Evolutionary conservation across 495 filamentous ascomycete species (phyloP).

Genomic region (Aspergillus nidulans): DNA sequence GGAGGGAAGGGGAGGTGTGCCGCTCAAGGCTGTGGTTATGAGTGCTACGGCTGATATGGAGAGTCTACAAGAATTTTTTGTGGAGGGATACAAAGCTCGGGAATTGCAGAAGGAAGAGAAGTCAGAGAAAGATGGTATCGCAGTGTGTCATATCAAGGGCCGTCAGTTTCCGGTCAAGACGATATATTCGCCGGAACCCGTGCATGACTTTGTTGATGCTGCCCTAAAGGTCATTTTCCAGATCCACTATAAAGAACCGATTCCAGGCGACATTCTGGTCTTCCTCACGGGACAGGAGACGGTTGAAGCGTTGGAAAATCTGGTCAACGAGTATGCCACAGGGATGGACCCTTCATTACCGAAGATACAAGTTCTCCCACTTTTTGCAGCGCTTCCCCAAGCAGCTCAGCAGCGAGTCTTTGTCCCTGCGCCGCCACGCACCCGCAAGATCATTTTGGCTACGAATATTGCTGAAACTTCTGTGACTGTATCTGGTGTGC

Average conservation of each 20-base stretch:
- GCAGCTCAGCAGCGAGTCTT: constrained; percentile 83
- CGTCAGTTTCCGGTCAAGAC: constrained; percentile 83
- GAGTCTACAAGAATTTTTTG: constrained; percentile 70
- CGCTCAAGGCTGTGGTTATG: constrained; percentile 91
- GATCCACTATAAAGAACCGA: constrained; percentile 79
- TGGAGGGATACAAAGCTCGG: constrained; percentile 32
- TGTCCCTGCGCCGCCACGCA: constrained; percentile 64
- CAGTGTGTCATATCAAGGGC: constrained; percentile 74
- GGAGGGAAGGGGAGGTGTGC: constrained; percentile 60
- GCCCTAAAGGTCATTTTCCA: constrained; percentile 82
- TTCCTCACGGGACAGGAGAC: constrained; percentile 94
- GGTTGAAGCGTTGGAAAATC: constrained; percentile 73
- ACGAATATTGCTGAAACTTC: constrained; percentile 99
- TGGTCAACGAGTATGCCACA: constrained; percentile 73
- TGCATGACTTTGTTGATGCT: constrained; percentile 78
- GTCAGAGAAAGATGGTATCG: constrained; percentile 27
- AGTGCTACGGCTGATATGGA: constrained; percentile 92
- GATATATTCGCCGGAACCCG: constrained; percentile 69
- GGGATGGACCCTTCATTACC: constrained; percentile 70
- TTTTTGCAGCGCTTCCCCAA: constrained; percentile 71
- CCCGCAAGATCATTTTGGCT: constrained; percentile 83
- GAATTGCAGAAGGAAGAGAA: constrained; percentile 9
- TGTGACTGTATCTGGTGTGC: constrained; percentile 89
- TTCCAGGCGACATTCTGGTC: constrained; percentile 89
- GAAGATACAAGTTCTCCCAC: constrained; percentile 64